Conservation (phyloP, 495 filamentous ascomycete genomes). For the Venustampulla echinocandica region DNA sequence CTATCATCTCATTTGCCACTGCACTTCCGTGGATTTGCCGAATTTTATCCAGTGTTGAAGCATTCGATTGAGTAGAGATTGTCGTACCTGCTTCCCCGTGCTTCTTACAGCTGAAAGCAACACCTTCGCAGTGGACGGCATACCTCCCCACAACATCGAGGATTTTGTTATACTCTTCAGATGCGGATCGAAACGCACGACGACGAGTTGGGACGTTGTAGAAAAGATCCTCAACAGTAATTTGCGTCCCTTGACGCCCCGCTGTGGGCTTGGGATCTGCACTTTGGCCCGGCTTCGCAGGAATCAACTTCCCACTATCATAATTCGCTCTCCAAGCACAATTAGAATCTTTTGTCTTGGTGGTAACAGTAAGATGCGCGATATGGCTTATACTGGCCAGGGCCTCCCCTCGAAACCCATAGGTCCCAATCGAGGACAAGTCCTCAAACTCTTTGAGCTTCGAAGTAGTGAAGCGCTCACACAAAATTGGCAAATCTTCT, state of each 20-base stretch:
- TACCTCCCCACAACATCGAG: conserved; percentile 91
- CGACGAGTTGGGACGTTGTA: conserved; percentile 90
- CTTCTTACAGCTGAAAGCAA: conserved; percentile 95
- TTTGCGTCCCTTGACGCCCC: conserved; percentile 91
- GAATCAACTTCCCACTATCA: conserved; percentile 70
- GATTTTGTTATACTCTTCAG: conserved; percentile 97
- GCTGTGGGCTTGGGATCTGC: conserved; percentile 83
- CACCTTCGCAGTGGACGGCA: conserved; percentile 85
- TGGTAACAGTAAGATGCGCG: conserved; percentile 89
- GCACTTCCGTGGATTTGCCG: conserved; percentile 79
- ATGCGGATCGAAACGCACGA: conserved; percentile 80
- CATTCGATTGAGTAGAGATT: conserved; percentile 64
- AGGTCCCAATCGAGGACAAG: conserved; percentile 81
- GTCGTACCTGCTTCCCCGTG: conserved; percentile 78
- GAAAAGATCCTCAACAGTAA: conserved; percentile 94
- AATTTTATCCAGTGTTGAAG: conserved; percentile 71
- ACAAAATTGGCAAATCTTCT: conserved; percentile 89
- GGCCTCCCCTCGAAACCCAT: conserved; percentile 95
- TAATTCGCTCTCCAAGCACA: conserved; percentile 88
- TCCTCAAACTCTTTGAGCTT: conserved; percentile 96
- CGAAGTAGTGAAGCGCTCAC: conserved; percentile 94
- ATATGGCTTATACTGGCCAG: conserved; percentile 98
- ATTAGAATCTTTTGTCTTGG: conserved; percentile 80
- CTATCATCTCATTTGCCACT: conserved; percentile 83
- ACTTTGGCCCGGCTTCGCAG: conserved; percentile 85